Percentiles rank a stretch among this genome's conserved stretches.
phyloP scores from a whole-genome alignment of 192 early-diverging fungal genomes.

The Podila epicladia region DNA sequence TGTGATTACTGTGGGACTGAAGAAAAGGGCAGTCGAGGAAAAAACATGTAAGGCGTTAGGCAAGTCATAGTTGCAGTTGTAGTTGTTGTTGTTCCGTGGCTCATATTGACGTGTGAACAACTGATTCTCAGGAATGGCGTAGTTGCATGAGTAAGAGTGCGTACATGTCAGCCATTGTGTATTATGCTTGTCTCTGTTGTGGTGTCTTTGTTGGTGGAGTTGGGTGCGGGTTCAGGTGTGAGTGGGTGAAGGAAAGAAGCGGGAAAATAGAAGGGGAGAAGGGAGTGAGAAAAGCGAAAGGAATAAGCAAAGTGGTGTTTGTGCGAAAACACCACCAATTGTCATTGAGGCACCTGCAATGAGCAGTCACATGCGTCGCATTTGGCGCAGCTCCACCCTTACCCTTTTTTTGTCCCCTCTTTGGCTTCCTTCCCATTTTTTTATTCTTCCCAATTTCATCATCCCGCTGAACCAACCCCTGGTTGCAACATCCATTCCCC shows the following conservation, averaged over 20 bases:
- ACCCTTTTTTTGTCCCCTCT: neutral
- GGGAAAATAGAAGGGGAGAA: neutral
- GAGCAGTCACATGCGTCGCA: too few species aligned
- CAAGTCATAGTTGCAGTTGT: neutral
- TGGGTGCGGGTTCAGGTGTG: neutral
- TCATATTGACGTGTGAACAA: too few species aligned
- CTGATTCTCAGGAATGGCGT: too few species aligned
- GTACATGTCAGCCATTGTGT: neutral
- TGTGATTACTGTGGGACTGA: neutral
- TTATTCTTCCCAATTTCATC: neutral
- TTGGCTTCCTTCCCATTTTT: conserved; percentile 2
- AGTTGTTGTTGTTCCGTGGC: too few species aligned
- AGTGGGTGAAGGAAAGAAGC: neutral
- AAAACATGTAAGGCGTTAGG: neutral
- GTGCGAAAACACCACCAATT: neutral
- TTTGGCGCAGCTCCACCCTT: neutral
- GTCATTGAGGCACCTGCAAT: neutral
- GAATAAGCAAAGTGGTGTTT: neutral
- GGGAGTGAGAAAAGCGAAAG: conserved; percentile 3
- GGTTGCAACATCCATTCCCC: too few species aligned
- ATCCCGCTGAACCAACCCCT: too few species aligned
- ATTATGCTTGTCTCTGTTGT: too few species aligned
- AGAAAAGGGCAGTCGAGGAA: neutral
- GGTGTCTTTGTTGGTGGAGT: neutral
- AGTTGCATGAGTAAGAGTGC: too few species aligned